phyloP scores from a whole-genome alignment of 331 rosid genomes.

The Quercus tomentella region DNA sequence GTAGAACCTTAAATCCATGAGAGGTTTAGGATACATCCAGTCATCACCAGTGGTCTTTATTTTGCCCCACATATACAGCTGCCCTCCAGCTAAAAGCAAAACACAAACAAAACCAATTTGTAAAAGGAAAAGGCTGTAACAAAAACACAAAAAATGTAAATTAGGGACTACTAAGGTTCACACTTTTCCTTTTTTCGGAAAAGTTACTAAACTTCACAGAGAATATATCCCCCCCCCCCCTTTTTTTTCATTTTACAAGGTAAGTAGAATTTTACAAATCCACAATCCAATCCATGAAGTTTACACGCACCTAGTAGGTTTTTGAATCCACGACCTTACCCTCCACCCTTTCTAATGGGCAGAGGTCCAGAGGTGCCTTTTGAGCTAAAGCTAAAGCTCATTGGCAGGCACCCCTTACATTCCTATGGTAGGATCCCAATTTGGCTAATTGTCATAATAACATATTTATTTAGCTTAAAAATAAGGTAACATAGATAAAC shows the following conservation, averaged over 20 bases:
- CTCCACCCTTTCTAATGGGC: no score
- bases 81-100: constrained; percentile 80
- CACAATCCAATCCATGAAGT: neutral
- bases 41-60: constrained; percentile 83
- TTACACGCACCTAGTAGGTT: no score
- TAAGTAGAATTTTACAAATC: neutral
- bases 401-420: neutral
- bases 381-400: no score
- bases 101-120: constrained; percentile 4
- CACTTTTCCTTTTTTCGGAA: neutral
- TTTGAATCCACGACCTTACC: no score
- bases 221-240: neutral
- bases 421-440: neutral
- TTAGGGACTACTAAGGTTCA: neutral
- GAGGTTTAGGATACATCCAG: constrained; percentile 99
- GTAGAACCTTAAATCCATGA: constrained; percentile 90
- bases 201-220: no score
- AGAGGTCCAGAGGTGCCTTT: no score
- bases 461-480: neutral
- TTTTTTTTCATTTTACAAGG: neutral
- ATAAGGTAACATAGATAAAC: neutral
- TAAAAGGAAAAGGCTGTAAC: neutral
- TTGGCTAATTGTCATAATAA: neutral
- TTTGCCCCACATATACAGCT: constrained; percentile 98
- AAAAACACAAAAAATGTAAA: neutral